A percentile compares a stretch with the other conserved stretches of the same genome.
phyloP scores from a whole-genome alignment of 1,284 basidiomycete genomes.

The Golubevia pallescens region DNA sequence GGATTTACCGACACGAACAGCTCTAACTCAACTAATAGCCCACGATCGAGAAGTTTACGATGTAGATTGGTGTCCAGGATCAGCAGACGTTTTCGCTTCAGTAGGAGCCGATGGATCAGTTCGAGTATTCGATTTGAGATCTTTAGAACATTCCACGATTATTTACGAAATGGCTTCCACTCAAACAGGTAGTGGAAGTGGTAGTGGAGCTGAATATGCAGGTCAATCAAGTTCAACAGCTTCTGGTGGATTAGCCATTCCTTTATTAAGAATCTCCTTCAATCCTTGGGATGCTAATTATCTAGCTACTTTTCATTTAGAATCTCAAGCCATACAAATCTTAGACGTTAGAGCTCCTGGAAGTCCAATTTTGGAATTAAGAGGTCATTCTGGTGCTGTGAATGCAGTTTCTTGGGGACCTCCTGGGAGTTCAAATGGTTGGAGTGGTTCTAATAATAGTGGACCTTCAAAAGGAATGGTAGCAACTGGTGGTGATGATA shows the following conservation, averaged over 20 bases:
- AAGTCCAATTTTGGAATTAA: conserved; percentile 56
- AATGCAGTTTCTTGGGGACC: conserved; percentile 63
- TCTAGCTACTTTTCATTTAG: conserved; percentile 61
- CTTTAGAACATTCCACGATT: conserved; percentile 96
- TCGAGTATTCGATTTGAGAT: conserved; percentile 93
- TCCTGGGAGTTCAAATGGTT: conserved; percentile 17
- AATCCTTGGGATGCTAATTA: conserved; percentile 65
- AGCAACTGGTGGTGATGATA: conserved; percentile 59
- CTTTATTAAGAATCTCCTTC: conserved; percentile 60
- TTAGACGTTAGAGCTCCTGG: conserved; percentile 63
- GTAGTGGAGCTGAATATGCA: conserved; percentile 1
- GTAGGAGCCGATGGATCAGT: conserved; percentile 96
- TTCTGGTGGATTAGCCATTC: conserved; percentile 20
- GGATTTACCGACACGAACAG: conserved; percentile 95
- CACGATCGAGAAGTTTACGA: conserved; percentile 98
- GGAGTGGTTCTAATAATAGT: background rate
- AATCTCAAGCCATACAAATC: conserved; percentile 58
- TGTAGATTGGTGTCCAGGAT: conserved; percentile 97
- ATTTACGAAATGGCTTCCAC: conserved; percentile 75
- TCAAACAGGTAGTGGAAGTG: too few species aligned
- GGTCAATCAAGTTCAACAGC: background rate
- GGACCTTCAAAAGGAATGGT: conserved; percentile 54
- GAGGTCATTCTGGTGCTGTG: conserved; percentile 52
- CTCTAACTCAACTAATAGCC: conserved; percentile 85
- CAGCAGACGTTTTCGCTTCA: conserved; percentile 95